Evolutionary conservation across 2,329 filamentous ascomycete genomes (phyloP).

Genomic region (Didymellaceae sp.): DNA sequence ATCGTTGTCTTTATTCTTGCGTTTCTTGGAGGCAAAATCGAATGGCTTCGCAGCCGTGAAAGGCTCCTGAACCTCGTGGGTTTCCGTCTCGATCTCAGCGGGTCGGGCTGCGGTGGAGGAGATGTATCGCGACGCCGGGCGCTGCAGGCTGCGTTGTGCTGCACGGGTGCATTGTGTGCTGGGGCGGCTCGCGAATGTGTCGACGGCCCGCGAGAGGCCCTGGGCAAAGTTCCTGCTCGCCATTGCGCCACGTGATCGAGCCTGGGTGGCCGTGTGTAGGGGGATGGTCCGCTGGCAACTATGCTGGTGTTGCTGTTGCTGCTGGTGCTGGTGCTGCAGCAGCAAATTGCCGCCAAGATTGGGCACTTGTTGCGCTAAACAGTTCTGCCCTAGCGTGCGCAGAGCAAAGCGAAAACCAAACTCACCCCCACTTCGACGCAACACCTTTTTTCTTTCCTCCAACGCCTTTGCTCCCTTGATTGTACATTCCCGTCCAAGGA

Average conservation of each 20-base stretch:
- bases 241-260: constrained; percentile 30
- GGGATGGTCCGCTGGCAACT: constrained; percentile 15
- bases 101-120: constrained; percentile 38
- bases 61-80: constrained; percentile 27
- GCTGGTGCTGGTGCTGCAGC: background rate
- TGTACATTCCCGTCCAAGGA: constrained; percentile 35
- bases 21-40: constrained; percentile 42
- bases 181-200: constrained; percentile 28
- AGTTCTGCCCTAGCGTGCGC: constrained; percentile 1
- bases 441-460: constrained; percentile 35
- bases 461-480: constrained; percentile 36
- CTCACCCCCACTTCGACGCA: constrained; percentile 34
- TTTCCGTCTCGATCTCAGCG: constrained; percentile 33
- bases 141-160: constrained; percentile 28
- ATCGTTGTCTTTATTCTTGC: constrained; percentile 6
- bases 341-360: constrained; percentile 13
- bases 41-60: constrained; percentile 55
- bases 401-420: constrained; percentile 32
- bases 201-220: constrained; percentile 35
- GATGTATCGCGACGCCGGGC: constrained; percentile 38
- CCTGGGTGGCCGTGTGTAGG: constrained; percentile 16
- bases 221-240: constrained; percentile 41
- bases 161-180: constrained; percentile 33
- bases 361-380: constrained; percentile 6
- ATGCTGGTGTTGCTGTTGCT: constrained; percentile 15